Percentiles rank a stretch among this genome's conserved stretches.
phyloP scores from a whole-genome alignment of 2,329 filamentous ascomycete species.

The Exophiala alcalophila region DNA sequence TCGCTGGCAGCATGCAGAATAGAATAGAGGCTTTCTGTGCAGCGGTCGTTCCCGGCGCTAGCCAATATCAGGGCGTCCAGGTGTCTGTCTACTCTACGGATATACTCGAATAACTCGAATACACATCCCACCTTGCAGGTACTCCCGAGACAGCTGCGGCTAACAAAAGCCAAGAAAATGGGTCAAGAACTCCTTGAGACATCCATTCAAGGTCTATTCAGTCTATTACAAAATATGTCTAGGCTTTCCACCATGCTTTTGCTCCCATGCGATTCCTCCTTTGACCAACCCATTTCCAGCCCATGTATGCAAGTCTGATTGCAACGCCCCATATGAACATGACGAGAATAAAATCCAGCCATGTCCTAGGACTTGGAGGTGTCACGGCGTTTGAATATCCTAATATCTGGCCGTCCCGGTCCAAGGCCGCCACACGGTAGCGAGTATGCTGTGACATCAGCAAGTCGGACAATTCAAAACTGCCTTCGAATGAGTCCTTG shows the following conservation, averaged over 20 bases:
- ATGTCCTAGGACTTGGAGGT: slow-evolving; percentile 7
- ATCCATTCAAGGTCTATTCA: neutral
- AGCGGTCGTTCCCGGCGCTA: too few relatives aligned
- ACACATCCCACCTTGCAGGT: too few relatives aligned
- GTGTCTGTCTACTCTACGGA: too few relatives aligned
- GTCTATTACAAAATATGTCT: too few relatives aligned
- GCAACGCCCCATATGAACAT: slow-evolving; percentile 8
- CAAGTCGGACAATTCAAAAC: slow-evolving; percentile 14
- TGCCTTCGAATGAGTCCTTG: slow-evolving; percentile 23
- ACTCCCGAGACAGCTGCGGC: too few relatives aligned
- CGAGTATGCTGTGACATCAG: slow-evolving; percentile 7
- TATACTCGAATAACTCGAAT: too few relatives aligned
- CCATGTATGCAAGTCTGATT: slow-evolving; percentile 3
- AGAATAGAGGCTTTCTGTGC: too few relatives aligned
- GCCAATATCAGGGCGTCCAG: too few relatives aligned
- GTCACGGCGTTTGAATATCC: slow-evolving; percentile 12
- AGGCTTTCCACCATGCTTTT: neutral
- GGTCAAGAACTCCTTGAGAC: too few relatives aligned
- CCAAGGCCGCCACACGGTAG: slow-evolving; percentile 23
- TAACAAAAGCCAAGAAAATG: too few relatives aligned
- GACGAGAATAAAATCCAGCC: slow-evolving; percentile 10
- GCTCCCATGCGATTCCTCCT: neutral
- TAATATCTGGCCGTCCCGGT: slow-evolving; percentile 13
- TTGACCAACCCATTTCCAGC: slow-evolving; percentile 10
- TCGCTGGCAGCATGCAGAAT: too few relatives aligned